Conservation (phyloP, 2,329 filamentous ascomycete genomes). For the Lecanicillium sp. region DNA sequence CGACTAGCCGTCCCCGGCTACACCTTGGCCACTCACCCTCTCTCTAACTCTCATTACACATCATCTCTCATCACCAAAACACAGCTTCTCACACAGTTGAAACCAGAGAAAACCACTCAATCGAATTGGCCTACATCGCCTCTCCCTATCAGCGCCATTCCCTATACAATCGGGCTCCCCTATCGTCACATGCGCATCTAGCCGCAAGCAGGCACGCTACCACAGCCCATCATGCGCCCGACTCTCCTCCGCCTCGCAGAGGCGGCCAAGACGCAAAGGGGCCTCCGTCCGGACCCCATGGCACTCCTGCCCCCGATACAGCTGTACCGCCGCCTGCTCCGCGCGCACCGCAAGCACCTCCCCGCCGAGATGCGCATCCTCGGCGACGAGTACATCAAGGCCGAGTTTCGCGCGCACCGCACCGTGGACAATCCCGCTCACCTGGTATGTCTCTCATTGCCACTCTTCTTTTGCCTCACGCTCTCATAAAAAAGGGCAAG, state of each 20-base stretch:
- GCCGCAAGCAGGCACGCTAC: not conserved
- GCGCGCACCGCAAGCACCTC: conserved; percentile 76
- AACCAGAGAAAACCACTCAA: too few relatives aligned
- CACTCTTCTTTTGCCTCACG: not conserved
- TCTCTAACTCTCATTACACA: too few relatives aligned
- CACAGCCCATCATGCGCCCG: conserved; percentile 22
- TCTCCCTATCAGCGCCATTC: not conserved
- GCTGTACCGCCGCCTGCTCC: conserved; percentile 80
- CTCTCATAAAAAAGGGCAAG: too few relatives aligned
- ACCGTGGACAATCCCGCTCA: conserved; percentile 86
- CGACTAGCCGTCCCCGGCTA: not conserved
- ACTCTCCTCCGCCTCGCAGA: conserved; percentile 31
- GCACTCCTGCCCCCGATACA: conserved; percentile 82
- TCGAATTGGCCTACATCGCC: too few relatives aligned
- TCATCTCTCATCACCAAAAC: too few relatives aligned
- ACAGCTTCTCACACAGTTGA: too few relatives aligned
- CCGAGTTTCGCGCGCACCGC: conserved; percentile 81
- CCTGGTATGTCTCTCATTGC: conserved; percentile 53
- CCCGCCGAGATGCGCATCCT: conserved; percentile 69
- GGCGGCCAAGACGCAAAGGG: conserved; percentile 25
- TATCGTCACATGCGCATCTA: conserved; percentile 1
- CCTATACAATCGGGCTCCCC: too few relatives aligned
- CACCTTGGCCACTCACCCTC: too few relatives aligned
- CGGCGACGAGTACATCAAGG: conserved; percentile 89
- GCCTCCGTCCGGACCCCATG: conserved; percentile 38